A percentile compares a stretch with the other conserved stretches of the same genome.
Conservation (phyloP, 148 eudicot genomes). For the Chenopodium album region DNA sequence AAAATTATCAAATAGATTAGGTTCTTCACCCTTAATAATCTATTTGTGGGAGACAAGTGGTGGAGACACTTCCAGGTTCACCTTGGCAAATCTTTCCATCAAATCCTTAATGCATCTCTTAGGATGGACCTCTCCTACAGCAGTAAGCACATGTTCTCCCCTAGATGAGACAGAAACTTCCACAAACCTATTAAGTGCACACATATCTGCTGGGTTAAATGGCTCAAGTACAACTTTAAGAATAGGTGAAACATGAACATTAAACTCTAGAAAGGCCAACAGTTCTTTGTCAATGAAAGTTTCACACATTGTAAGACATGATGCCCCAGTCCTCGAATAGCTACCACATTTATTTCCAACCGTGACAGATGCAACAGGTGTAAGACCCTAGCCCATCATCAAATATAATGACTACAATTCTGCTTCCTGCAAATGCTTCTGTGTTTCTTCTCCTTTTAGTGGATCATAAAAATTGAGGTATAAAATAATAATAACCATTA, state of each 20-base stretch:
- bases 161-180: slow-evolving; percentile 86
- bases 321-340: slow-evolving; percentile 89
- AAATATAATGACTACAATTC: slow-evolving; percentile 73
- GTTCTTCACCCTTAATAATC: slow-evolving; percentile 73
- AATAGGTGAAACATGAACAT: slow-evolving; percentile 82
- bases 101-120: slow-evolving; percentile 93
- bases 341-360: slow-evolving; percentile 76
- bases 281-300: slow-evolving; percentile 71
- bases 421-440: slow-evolving; percentile 72
- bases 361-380: slow-evolving; percentile 58
- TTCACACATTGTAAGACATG: slow-evolving; percentile 88
- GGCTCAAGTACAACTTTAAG: slow-evolving; percentile 95
- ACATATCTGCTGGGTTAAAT: slow-evolving; percentile 86
- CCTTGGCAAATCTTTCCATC: slow-evolving; percentile 57
- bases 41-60: slow-evolving; percentile 86
- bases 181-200: slow-evolving; percentile 84
- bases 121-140: slow-evolving; percentile 93
- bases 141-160: slow-evolving; percentile 94
- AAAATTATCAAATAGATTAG: slow-evolving; percentile 57
- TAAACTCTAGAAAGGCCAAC: slow-evolving; percentile 97
- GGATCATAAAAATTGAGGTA: slow-evolving; percentile 59
- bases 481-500: no score
- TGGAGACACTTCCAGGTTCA: slow-evolving; percentile 36
- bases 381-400: slow-evolving; percentile 93
- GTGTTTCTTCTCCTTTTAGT: slow-evolving; percentile 33